These are phyloP conservation scores for Lactarius sp. DNA, from an alignment of 768 basidiomycete genomes.

Conservation along the genomic window DNA sequence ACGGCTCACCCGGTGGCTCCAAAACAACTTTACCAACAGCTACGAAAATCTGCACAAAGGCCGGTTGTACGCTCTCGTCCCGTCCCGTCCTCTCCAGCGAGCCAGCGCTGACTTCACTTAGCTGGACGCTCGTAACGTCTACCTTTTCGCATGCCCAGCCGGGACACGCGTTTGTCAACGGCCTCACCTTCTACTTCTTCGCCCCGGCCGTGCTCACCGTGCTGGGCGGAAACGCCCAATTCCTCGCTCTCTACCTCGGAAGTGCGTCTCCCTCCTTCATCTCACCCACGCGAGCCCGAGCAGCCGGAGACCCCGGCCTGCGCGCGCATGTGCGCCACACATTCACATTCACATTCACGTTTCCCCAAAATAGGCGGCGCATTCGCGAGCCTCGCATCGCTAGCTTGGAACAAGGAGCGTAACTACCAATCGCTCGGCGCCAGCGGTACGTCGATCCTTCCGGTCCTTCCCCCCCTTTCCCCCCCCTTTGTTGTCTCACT, in stretches of 20 bases:
- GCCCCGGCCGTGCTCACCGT: constrained; percentile 56
- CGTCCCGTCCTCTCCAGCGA: background rate
- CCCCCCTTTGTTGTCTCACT: background rate
- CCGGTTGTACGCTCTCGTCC: constrained; percentile 51
- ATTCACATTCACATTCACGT: background rate
- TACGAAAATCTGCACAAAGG: constrained; percentile 57
- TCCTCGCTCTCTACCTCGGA: constrained; percentile 69
- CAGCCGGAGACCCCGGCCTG: no score
- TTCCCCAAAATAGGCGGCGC: constrained; percentile 47
- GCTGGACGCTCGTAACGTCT: constrained; percentile 71
- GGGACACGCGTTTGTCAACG: constrained; percentile 68
- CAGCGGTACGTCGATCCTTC: constrained; percentile 47
- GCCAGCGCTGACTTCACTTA: constrained; percentile 29
- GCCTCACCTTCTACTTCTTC: constrained; percentile 76
- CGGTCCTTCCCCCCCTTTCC: constrained; percentile 6
- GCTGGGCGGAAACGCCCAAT: constrained; percentile 55
- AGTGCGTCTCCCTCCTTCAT: constrained; percentile 37
- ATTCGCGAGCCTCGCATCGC: constrained; percentile 45
- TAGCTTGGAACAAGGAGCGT: constrained; percentile 43
- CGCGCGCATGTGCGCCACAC: background rate
- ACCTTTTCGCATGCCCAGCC: constrained; percentile 64
- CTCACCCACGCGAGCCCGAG: no score
- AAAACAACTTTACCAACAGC: constrained; percentile 57
- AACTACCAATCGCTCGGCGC: constrained; percentile 53
- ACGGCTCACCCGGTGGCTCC: constrained; percentile 44